These are phyloP conservation scores for Pueraria montana DNA, from an alignment of 306 rosid genomes.

Conservation along the genomic window DNA sequence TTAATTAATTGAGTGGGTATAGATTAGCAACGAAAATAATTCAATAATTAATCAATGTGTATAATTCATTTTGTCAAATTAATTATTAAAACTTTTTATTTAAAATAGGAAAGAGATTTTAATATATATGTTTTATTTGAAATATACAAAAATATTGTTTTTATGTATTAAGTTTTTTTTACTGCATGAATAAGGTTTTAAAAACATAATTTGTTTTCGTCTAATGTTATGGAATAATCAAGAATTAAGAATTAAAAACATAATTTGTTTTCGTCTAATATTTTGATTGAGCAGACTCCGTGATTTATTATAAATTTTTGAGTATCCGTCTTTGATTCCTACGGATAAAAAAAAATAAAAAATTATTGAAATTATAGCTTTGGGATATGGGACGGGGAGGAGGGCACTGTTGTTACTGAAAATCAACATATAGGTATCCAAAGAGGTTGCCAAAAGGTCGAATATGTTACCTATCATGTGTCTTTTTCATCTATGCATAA, in stretches of 20 bases:
- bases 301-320: too few relatives aligned
- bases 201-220: background rate
- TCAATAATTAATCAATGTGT: too few relatives aligned
- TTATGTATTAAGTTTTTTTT: background rate
- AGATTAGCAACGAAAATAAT: background rate
- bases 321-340: too few relatives aligned
- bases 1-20: background rate
- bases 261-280: too few relatives aligned
- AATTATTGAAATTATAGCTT: background rate
- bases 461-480: background rate
- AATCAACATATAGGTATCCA: background rate
- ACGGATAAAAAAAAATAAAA: too few relatives aligned
- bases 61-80: background rate
- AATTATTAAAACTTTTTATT: background rate
- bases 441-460: background rate
- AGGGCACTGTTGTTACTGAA: too few relatives aligned
- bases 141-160: background rate
- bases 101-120: background rate
- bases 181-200: too few relatives aligned
- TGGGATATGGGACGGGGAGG: background rate
- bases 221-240: background rate
- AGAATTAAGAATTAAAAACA: background rate
- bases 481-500: background rate
- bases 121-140: background rate
- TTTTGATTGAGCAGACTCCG: too few relatives aligned